Evolutionary conservation across 2,329 filamentous ascomycete species (phyloP).

Genomic region (Pseudogymnoascus sp.): DNA sequence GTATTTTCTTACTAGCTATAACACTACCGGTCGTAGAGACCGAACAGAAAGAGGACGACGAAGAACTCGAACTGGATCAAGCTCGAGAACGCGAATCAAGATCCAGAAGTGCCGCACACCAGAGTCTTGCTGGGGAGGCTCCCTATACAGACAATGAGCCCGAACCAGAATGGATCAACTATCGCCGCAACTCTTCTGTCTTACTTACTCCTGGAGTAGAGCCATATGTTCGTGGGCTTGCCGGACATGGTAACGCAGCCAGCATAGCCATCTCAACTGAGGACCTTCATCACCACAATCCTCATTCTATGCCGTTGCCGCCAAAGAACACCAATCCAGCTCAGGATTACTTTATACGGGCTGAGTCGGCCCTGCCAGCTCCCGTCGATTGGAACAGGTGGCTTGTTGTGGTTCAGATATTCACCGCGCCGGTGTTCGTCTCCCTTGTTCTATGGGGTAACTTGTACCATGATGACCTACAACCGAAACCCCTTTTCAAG

Average conservation of each 20-base stretch:
- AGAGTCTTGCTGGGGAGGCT: neutral
- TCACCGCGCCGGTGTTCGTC: constrained; percentile 80
- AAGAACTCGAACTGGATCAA: constrained; percentile 15
- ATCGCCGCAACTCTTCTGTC: constrained; percentile 6
- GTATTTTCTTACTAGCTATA: constrained; percentile 80
- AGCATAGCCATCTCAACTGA: constrained; percentile 27
- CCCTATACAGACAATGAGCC: neutral
- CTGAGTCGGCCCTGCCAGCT: constrained; percentile 9
- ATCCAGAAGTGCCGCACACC: neutral
- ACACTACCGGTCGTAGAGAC: constrained; percentile 87
- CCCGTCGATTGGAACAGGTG: constrained; percentile 71
- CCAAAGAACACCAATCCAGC: constrained; percentile 14
- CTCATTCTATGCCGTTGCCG: constrained; percentile 16
- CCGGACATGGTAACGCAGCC: constrained; percentile 30
- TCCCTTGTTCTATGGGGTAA: constrained; percentile 70
- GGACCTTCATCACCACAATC: constrained; percentile 21
- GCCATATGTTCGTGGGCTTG: constrained; percentile 17
- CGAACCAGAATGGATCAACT: neutral
- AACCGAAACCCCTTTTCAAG: constrained; percentile 44
- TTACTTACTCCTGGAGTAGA: neutral
- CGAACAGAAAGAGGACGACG: constrained; percentile 44
- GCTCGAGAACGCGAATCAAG: neutral
- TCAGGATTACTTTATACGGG: neutral
- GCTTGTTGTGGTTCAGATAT: constrained; percentile 78
- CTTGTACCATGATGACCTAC: constrained; percentile 49